A percentile compares a stretch with the other conserved stretches of the same genome.
These are phyloP conservation scores for Martiniozyma asiatica DNA, from an alignment of 1,139 yeast species.

Conservation along the genomic window DNA sequence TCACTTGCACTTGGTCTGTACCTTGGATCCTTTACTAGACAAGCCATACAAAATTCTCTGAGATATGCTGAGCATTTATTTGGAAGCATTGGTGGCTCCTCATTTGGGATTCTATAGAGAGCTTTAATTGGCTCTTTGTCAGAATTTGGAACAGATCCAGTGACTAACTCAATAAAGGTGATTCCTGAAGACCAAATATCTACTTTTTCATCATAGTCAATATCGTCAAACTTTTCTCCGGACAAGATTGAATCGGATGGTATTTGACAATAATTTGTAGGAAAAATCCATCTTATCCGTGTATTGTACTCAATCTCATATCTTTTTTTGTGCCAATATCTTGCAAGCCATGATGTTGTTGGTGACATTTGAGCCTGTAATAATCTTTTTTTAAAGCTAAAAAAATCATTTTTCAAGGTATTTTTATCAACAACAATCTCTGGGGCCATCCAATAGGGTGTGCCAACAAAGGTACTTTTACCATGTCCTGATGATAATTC, in stretches of 20 bases:
- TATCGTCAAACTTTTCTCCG: slow-evolving; percentile 7
- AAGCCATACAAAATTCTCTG: slow-evolving; percentile 51
- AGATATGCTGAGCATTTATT: slow-evolving; percentile 22
- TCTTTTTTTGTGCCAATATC: slow-evolving; percentile 9
- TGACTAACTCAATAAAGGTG: slow-evolving; percentile 62
- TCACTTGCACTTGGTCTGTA: slow-evolving; percentile 46
- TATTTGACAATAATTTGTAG: too few relatives aligned
- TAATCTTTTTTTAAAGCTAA: slow-evolving; percentile 7
- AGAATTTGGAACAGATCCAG: slow-evolving; percentile 63
- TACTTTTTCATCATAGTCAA: slow-evolving; percentile 66
- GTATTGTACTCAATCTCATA: too few relatives aligned
- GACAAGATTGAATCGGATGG: background rate
- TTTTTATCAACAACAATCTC: slow-evolving; percentile 41
- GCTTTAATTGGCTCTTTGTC: slow-evolving; percentile 67
- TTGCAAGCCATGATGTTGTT: slow-evolving; percentile 6
- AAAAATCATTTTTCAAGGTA: slow-evolving; percentile 5
- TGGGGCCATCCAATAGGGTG: slow-evolving; percentile 94
- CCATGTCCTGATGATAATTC: slow-evolving; percentile 52
- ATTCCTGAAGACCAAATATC: slow-evolving; percentile 88
- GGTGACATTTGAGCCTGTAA: slow-evolving; percentile 5
- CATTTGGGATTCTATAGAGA: slow-evolving; percentile 56
- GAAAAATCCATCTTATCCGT: too few relatives aligned
- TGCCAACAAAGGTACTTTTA: slow-evolving; percentile 72
- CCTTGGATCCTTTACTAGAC: slow-evolving; percentile 53
- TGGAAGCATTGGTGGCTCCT: slow-evolving; percentile 49